Evolutionary conservation across 495 filamentous ascomycete genomes (phyloP), one percentile per base, ranked within the genome.

Genomic region (Platismatia glauca): DNA sequence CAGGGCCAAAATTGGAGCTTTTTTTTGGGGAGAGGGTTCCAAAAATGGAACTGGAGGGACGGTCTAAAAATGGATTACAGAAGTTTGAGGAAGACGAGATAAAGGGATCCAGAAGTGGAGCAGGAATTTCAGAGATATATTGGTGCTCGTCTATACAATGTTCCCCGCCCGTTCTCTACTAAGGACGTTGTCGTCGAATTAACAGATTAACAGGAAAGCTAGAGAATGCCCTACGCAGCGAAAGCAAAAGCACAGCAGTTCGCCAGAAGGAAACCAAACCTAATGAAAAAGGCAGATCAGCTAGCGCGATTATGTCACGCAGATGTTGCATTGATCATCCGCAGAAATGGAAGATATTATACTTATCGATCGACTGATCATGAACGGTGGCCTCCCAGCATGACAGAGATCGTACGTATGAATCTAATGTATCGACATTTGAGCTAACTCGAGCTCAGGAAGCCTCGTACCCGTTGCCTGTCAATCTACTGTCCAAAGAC

Each of bases 321-420:
- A 58, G 55, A 67, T 22, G 16, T 65, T 64, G 35, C 55, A 53
- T 56, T 67, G 11, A 62, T 66, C 29, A 67, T 69, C 57, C 55
- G 60, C 43, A 66, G 57, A 57, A 60, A 57, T 50, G 50, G 56
- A 43, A 68, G 64, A 55, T 68, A 66, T 63, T 68, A 68, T 63
- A 64, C 35, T n/a, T 66, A 68, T 61, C 31, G n/a, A 55, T 68
- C 52, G 35, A 66, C 24, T n/a, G 29, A 58, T 62, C 43, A 58
- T 20, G 18, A 48, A 48, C 9, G 3, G 44, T 48, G 22, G 5
- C 22, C 44, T 48, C 5, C 9, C 9, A 48, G 8, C 5, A 48
- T 48, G 13, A 48, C 5, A 48, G 22, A 48, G 24, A 48, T 48
- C 9, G 22, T 48, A 48, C 5, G 5, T 48, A 48, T 48, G 9